Evolutionary conservation across 2,329 filamentous ascomycete genomes (phyloP), one percentile per base, ranked within the genome.

Genomic region (Fusarium austroafricanum): DNA sequence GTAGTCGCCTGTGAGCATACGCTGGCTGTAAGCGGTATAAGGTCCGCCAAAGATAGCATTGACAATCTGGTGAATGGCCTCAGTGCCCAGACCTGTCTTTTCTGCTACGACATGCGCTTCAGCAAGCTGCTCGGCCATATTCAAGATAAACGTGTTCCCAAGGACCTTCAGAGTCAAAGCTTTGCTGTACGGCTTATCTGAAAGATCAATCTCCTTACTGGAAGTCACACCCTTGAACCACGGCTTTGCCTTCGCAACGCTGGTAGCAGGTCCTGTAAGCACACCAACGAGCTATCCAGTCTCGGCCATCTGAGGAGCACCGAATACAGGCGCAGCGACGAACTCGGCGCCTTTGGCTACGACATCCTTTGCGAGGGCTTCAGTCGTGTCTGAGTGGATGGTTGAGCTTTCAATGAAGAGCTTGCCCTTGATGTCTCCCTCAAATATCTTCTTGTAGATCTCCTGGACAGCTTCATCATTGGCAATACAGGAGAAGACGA

Each of bases 381-480:
- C 87, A 2, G 92, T 92, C 6, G 92, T 93, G 55, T 94, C 90
- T 0, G 94, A 94, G 77, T 96, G 92, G 35, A 97, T 87, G 26
- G 94, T 97, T 5, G 92, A 96, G 83, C 91, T 94, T 75, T 97
- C 94, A 31, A 97, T 86, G 70, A 97, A 90, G 17, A 96, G 82
- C 81, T 97, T 97, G 64, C 88, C 89, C 28, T 83, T 83, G 18
- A 92, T 80, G 58, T 88, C 81, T 28, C 45, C 56, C 18, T 80
- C 75, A 5, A 93, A 80, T 29, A 90, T 86, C 5, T 83, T 76
- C 40, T 84, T 78, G 61, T 93, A 84, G 20, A 88, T 87, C 6
- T 85, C 80, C 58, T 88, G 85, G 42, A 96, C 88, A 7, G 92
- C 91, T 4, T 86, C 82, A 76, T 97, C 94, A 75, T 96, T 91